Evolutionary conservation across 2,329 filamentous ascomycete genomes (phyloP).

Genomic region (Alternaria postmessia): DNA sequence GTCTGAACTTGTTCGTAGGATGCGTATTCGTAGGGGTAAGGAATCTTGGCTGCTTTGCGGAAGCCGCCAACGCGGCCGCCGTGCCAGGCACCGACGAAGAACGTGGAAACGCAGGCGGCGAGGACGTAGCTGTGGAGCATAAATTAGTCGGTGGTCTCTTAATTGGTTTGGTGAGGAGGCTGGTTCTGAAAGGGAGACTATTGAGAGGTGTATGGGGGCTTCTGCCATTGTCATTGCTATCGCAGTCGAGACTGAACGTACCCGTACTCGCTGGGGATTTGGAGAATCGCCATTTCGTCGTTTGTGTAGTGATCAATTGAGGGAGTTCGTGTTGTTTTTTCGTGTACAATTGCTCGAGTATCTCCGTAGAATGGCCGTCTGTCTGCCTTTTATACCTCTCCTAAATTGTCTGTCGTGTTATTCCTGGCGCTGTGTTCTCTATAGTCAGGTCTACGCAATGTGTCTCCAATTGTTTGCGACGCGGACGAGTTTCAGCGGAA

Average conservation of each 20-base stretch:
- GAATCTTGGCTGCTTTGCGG: slow-evolving; percentile 62
- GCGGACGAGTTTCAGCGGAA: slow-evolving; percentile 39
- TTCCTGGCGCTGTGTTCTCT: background rate
- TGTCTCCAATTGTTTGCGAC: slow-evolving; percentile 5
- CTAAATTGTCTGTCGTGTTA: background rate
- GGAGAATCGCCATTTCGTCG: slow-evolving; percentile 29
- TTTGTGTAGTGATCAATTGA: slow-evolving; percentile 1
- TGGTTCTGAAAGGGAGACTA: background rate
- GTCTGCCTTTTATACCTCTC: background rate
- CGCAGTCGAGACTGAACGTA: slow-evolving; percentile 24
- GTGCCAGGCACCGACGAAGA: slow-evolving; percentile 63
- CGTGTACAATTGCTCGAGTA: background rate
- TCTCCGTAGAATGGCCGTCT: background rate
- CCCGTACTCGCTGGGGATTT: slow-evolving; percentile 42
- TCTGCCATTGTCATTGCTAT: background rate
- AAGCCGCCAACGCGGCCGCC: slow-evolving; percentile 54
- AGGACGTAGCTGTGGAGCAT: slow-evolving; percentile 61
- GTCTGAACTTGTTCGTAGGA: slow-evolving; percentile 61
- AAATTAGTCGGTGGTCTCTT: slow-evolving; percentile 15
- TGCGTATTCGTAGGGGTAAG: slow-evolving; percentile 68
- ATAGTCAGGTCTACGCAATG: background rate
- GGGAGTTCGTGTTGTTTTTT: background rate
- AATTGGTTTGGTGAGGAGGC: background rate
- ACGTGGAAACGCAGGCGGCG: slow-evolving; percentile 61
- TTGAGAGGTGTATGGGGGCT: background rate